phyloP scores from a whole-genome alignment of 2,329 filamentous ascomycete genomes.

The Aspergillus melleus region DNA sequence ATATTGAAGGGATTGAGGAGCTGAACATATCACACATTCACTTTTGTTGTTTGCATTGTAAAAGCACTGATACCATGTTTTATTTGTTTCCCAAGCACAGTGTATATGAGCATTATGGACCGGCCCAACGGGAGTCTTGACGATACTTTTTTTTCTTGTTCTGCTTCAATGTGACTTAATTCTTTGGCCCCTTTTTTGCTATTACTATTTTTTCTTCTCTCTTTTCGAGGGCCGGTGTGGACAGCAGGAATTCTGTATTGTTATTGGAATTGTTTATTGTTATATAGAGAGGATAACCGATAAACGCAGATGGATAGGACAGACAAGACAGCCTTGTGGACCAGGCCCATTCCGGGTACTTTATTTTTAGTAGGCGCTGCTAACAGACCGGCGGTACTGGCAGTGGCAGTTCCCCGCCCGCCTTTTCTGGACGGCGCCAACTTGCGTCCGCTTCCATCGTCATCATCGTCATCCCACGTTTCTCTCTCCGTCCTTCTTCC shows the following conservation, averaged over 20 bases:
- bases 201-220: neutral
- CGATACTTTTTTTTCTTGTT: neutral
- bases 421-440: neutral
- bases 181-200: neutral
- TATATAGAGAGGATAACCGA: neutral
- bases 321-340: neutral
- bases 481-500: slow-evolving; percentile 13
- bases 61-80: neutral
- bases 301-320: neutral
- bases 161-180: neutral
- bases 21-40: neutral
- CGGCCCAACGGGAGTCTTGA: neutral
- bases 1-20: neutral
- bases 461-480: neutral
- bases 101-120: neutral
- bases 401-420: slow-evolving; percentile 1
- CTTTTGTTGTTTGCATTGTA: neutral
- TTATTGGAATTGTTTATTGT: neutral
- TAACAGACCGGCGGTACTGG: neutral
- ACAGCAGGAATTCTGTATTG: neutral
- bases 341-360: neutral
- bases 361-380: neutral
- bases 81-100: neutral
- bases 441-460: neutral
- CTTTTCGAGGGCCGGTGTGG: neutral